phyloP scores from a whole-genome alignment of 495 filamentous ascomycete genomes.

The Penicillium bialowiezense region DNA sequence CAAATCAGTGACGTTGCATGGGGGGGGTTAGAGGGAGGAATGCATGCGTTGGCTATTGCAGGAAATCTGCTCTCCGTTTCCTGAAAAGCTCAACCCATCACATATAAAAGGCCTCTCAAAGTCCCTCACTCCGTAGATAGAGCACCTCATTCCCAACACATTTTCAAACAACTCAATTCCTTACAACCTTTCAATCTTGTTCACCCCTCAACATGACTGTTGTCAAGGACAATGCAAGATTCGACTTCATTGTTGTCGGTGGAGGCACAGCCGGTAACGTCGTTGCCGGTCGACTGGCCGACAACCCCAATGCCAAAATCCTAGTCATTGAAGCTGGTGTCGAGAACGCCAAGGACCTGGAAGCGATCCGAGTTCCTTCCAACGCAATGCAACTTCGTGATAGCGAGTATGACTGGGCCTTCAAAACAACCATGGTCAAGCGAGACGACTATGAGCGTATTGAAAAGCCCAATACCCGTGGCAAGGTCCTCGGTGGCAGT shows the following conservation, averaged over 20 bases:
- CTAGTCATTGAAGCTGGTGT: slow-evolving; percentile 23
- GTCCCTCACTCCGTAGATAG: no score
- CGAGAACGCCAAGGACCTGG: background rate
- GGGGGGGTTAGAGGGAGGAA: no score
- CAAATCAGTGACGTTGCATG: no score
- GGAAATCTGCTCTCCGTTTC: no score
- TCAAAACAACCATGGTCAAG: slow-evolving; percentile 63
- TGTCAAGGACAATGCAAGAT: background rate
- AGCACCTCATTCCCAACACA: no score
- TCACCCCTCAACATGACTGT: background rate
- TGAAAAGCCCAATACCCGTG: slow-evolving; percentile 61
- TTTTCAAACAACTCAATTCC: no score
- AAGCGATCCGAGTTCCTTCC: slow-evolving; percentile 18
- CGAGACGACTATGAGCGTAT: slow-evolving; percentile 58
- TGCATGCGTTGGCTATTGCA: no score
- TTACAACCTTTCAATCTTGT: background rate
- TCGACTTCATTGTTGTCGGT: slow-evolving; percentile 12
- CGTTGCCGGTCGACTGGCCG: slow-evolving; percentile 53
- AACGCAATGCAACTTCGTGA: slow-evolving; percentile 40
- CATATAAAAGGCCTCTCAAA: no score
- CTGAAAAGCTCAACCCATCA: no score
- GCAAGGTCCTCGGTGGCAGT: slow-evolving; percentile 53
- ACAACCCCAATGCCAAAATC: slow-evolving; percentile 43
- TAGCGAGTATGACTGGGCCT: slow-evolving; percentile 57
- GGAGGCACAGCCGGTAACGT: slow-evolving; percentile 50